Evolutionary conservation across 164 flowering plant genomes (phyloP), one percentile per base, ranked within the genome.

Genomic region (Vitis rupestris): DNA sequence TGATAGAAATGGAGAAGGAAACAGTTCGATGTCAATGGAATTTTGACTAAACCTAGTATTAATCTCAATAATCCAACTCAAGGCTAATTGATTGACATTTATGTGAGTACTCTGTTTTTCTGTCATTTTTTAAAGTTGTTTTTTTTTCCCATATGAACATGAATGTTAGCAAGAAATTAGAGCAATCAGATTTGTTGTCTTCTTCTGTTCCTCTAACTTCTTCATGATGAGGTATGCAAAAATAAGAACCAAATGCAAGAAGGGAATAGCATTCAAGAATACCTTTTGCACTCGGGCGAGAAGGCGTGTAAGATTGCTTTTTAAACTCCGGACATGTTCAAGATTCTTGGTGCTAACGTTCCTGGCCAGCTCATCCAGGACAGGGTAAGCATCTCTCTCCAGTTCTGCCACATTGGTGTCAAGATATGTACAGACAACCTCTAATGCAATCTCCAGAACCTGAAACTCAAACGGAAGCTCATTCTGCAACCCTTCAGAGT

Each of bases 211-310:
- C 44, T 37, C 44, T 37, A 37, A 37, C 44, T 37, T 37, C 44
- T 37, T 37, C 44, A 37, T 37, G 4, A 3, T 37, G 44, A 37
- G 44, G 44, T 4, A 37, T 37, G 44, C 4, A 3, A 37, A 6
- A 37, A 67, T 2, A 19, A 2, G 37, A 64, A 50, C 15, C 11
- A 13, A 47, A 59, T 50, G 58, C 13, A 9, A 9, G 13, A 50
- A 65, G 51, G 44, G 47, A 61, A 30, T 8, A 51, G 58, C n/a
- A 78, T n/a, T 27, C 55, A 53, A 47, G 37, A 67, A 44, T 82
- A 94, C 98, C 97, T 94, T 94, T 64, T 94, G 97, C 9, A 94
- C 97, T 60, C 94, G 93, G 16, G 98, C 98, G 81, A 94, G 98
- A 60, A 92, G 70, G 59, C 87, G 91, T 3, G 98, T 94, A 51